Conservation (phyloP, 106 monocot species). For the Dendrobium officinale region DNA sequence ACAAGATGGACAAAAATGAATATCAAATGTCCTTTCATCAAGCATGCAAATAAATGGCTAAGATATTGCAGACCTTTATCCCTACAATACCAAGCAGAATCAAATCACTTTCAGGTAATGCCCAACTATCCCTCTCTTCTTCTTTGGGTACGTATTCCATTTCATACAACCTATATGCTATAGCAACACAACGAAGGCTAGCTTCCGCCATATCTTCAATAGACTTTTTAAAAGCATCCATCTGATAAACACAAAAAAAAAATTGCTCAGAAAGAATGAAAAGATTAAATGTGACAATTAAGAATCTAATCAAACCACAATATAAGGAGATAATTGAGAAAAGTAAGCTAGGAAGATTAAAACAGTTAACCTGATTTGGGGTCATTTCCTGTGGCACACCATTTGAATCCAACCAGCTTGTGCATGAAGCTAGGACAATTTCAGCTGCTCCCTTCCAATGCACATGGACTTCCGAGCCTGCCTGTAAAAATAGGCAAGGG, state of each 20-base stretch:
- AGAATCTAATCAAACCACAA: neutral
- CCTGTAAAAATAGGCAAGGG: slow-evolving; percentile 20
- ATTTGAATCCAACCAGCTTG: slow-evolving; percentile 56
- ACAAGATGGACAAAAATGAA: neutral
- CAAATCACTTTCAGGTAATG: slow-evolving; percentile 69
- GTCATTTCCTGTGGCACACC: slow-evolving; percentile 48
- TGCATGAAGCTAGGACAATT: slow-evolving; percentile 68
- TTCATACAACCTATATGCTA: slow-evolving; percentile 58
- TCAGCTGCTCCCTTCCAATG: slow-evolving; percentile 99
- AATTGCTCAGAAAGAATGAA: neutral
- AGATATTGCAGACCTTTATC: slow-evolving; percentile 55
- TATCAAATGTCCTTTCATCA: neutral
- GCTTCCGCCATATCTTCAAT: slow-evolving; percentile 78
- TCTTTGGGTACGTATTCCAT: slow-evolving; percentile 39
- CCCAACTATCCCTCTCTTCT: slow-evolving; percentile 55
- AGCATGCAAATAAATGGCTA: neutral
- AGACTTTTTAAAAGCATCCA: slow-evolving; percentile 47
- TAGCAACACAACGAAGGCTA: slow-evolving; percentile 90
- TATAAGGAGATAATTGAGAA: neutral
- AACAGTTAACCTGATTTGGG: slow-evolving; percentile 37
- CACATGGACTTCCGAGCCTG: slow-evolving; percentile 44
- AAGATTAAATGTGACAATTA: neutral
- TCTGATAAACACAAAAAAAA: slow-evolving; percentile 21
- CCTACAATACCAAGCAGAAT: slow-evolving; percentile 75
- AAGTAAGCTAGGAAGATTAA: neutral